phyloP scores from a whole-genome alignment of 164 flowering plant species.

The Litsea cubeba region DNA sequence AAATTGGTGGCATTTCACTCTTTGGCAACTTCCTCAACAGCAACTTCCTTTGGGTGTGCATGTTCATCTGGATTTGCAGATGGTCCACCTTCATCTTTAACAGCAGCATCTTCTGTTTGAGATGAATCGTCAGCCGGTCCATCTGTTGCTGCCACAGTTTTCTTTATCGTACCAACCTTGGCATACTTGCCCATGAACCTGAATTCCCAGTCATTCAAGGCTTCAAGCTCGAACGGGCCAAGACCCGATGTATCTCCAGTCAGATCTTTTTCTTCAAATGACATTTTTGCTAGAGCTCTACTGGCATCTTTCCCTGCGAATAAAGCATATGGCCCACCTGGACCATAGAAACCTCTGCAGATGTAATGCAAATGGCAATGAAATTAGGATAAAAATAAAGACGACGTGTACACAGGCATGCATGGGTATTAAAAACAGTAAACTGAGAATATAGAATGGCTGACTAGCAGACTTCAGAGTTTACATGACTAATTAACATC shows the following conservation, averaged over 20 bases:
- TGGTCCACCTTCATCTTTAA: slow-evolving; percentile 29
- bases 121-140: slow-evolving; percentile 29
- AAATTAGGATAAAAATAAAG: not conserved
- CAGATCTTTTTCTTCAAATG: slow-evolving; percentile 89
- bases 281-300: slow-evolving; percentile 97
- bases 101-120: slow-evolving; percentile 13
- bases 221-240: slow-evolving; percentile 88
- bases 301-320: slow-evolving; percentile 98
- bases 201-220: slow-evolving; percentile 97
- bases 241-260: slow-evolving; percentile 87
- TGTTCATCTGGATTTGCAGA: slow-evolving; percentile 11
- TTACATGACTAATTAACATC: not conserved
- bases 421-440: too few species aligned
- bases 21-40: not conserved
- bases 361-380: not conserved
- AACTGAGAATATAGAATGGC: too few species aligned
- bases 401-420: too few species aligned
- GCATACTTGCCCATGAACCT: slow-evolving; percentile 95
- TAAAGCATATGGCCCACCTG: slow-evolving; percentile 96
- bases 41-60: slow-evolving; percentile 16
- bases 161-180: slow-evolving; percentile 76
- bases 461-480: too few species aligned
- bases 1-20: not conserved
- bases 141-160: slow-evolving; percentile 32
- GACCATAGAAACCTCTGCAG: slow-evolving; percentile 95